Evolutionary conservation across 2,329 filamentous ascomycete genomes (phyloP), one percentile per base, ranked within the genome.

Genomic region (Ceratocystis harringtonii): DNA sequence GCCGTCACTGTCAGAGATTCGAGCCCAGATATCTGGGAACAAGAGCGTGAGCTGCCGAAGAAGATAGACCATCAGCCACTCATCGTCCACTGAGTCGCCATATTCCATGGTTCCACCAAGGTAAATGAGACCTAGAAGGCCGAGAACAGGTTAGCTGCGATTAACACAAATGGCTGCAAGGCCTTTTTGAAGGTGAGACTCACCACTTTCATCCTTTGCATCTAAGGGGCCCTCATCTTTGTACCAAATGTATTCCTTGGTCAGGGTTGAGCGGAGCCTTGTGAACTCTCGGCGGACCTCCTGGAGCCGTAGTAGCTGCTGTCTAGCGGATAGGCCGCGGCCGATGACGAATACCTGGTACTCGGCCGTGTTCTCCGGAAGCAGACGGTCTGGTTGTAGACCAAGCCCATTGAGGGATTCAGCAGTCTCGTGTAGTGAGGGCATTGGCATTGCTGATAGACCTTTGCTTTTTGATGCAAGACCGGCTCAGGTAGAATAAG

Each of bases 211-310:
- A 64, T 75, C 87, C 75, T 79, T 87, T 71, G 79, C 79, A 19
- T 87, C 82, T 5, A 96, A 76, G n/a, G 79, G 81, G 69, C 99
- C 92, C 0, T 79, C 77, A 64, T 96, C 91, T 12, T 91, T 84
- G 73, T 99, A 94, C 94, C 94, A 99, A 68, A 99, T 95, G 71
- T 96, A 96, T 68, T 89, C 86, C 69, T 84, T 86, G n/a, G 92
- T 79, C 6, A 90, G 76, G 2, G 80, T 78, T 55, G 83, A 84
- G 3, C 76, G 74, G n/a, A 94, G 75, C 32, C 84, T 79, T 1
- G 81, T 76, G 0, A 88, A 85, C 1, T 84, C 81, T 73, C 85
- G 89, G 64, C 90, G 84, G 8, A 96, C 80, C 22, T 81, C 77
- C 66, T 89, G 86, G n/a, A 96, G 79, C 22, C 81, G 80, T 28